phyloP scores from a whole-genome alignment of 73 alveolate genomes.

The Tetrahymena malaccensis region DNA sequence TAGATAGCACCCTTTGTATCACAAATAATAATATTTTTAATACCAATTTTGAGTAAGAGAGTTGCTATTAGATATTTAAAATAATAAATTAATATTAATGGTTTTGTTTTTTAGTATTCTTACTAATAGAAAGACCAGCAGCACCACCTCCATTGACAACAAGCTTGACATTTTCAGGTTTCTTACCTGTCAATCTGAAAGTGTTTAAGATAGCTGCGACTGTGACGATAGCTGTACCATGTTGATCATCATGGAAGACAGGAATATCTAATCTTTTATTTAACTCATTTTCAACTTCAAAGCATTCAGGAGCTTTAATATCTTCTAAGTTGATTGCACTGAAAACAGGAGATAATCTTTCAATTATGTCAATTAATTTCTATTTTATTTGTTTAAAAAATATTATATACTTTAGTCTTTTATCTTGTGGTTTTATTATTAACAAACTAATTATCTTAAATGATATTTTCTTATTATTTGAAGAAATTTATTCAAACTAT shows the following conservation, averaged over 20 bases:
- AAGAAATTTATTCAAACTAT: too few species aligned
- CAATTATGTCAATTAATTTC: constrained; percentile 42
- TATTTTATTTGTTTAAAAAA: background rate
- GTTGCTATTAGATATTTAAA: background rate
- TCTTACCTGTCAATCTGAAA: constrained; percentile 39
- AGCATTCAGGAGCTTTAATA: constrained; percentile 79
- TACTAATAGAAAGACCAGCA: constrained; percentile 78
- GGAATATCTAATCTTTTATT: constrained; percentile 60
- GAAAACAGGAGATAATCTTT: constrained; percentile 58
- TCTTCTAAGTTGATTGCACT: constrained; percentile 78
- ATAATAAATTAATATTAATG: background rate
- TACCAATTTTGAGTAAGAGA: constrained; percentile 61
- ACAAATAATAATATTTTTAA: constrained; percentile 54
- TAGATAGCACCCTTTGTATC: constrained; percentile 79
- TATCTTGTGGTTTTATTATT: too few species aligned
- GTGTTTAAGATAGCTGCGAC: constrained; percentile 75
- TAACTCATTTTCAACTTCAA: constrained; percentile 55
- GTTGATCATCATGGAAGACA: constrained; percentile 80
- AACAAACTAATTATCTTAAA: too few species aligned
- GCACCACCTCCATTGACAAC: constrained; percentile 91
- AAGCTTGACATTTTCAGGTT: constrained; percentile 53
- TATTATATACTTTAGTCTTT: background rate
- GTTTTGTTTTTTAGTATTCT: background rate
- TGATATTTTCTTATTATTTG: too few species aligned
- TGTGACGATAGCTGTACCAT: constrained; percentile 79